These are phyloP conservation scores for Barnettozyma vustinii DNA, from an alignment of 805 yeast genomes.

Conservation along the genomic window DNA sequence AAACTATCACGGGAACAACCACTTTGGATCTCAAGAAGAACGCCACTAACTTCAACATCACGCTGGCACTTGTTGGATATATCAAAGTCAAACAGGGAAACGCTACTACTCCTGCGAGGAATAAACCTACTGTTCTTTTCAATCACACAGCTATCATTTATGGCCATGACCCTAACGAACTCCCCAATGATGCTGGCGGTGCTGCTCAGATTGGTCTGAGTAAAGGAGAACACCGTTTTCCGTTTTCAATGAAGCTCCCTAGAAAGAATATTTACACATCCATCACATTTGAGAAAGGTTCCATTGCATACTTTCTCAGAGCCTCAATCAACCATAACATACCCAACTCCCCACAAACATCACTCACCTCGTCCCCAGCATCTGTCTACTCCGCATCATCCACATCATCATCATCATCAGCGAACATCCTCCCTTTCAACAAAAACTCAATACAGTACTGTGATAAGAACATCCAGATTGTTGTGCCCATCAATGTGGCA, in stretches of 20 bases:
- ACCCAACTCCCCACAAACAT: slow-evolving; percentile 10
- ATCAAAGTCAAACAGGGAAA: slow-evolving; percentile 45
- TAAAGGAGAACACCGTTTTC: slow-evolving; percentile 84
- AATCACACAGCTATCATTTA: slow-evolving; percentile 55
- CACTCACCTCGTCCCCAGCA: slow-evolving; percentile 19
- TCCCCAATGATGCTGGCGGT: slow-evolving; percentile 4
- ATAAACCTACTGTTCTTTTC: slow-evolving; percentile 47
- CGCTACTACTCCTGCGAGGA: slow-evolving; percentile 46
- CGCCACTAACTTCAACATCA: slow-evolving; percentile 46
- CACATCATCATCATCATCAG: slow-evolving; percentile 6
- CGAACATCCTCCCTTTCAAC: slow-evolving; percentile 8
- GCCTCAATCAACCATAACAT: slow-evolving; percentile 32
- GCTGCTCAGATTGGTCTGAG: slow-evolving; percentile 42
- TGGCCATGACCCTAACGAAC: slow-evolving; percentile 35
- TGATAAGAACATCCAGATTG: slow-evolving; percentile 52
- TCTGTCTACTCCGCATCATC: slow-evolving; percentile 19
- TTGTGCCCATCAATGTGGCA: slow-evolving; percentile 73
- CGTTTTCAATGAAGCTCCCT: slow-evolving; percentile 81
- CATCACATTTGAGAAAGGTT: slow-evolving; percentile 81
- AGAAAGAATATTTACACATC: slow-evolving; percentile 65
- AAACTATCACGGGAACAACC: slow-evolving; percentile 59
- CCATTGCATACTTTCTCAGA: slow-evolving; percentile 59
- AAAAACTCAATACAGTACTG: slow-evolving; percentile 37
- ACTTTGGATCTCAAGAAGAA: slow-evolving; percentile 52
- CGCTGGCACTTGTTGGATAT: slow-evolving; percentile 49